Evolutionary conservation across 768 basidiomycete species (phyloP), one percentile per base, ranked within the genome.

Genomic region (Tylopilus plumbeoviolaceoides): DNA sequence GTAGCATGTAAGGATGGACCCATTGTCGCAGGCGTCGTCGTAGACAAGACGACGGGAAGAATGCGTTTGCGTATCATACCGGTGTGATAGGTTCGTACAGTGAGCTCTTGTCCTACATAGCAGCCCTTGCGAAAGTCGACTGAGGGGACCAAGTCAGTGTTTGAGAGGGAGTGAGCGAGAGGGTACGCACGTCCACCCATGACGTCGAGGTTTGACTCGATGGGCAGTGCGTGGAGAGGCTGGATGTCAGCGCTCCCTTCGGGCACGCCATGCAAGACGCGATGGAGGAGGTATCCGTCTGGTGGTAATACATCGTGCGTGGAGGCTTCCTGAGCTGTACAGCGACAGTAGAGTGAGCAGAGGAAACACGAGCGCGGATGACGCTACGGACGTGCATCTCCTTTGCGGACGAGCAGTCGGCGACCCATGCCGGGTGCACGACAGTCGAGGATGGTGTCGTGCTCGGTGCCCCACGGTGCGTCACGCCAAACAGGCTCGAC

Each of bases 111-210:
- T 9, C 97, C 97, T 6, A 98, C 87, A 64, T 98, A 98, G 66
- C 97, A 99, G 3, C 97, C 97, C 73, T 99, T 99, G 51, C 91
- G 77, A 69, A 97, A 98, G 70, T 98, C 93, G 66, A 98, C 95
- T 87, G 77, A 25, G 44, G 27, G 57, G 23, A 56, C 27, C 39
- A 39, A 41, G 44, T 58, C 40, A 62, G 36, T 30, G 48, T 43
- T 40, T 1, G 17, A 28, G 17, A 18, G 41, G 17, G 25, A 38
- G 12, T 12, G 4, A 36, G 38, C 48, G n/a, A 25, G 47, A 47
- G 21, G 44, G 31, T 25, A 77, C 88, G 71, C 62, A 97, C 95
- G 73, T 63, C 84, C 95, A 46, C 94, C 93, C 89, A 98, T 98
- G 39, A 89, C 73, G 66, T 99, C 97, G 60, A 98, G 72, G 69